phyloP scores from a whole-genome alignment of 805 yeast species.

The Pachysolen tannophilus region DNA sequence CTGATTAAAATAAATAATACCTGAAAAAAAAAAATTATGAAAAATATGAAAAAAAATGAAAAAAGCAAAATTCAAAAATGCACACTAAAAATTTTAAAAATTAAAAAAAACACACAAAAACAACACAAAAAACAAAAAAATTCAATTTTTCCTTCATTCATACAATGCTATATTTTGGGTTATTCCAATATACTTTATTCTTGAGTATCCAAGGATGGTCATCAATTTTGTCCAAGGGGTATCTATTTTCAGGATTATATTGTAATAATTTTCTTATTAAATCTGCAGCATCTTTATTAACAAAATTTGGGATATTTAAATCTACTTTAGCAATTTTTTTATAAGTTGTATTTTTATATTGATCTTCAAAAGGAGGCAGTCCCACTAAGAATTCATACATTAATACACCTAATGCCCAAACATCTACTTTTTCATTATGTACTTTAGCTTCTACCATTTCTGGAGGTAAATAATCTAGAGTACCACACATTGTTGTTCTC shows the following conservation, averaged over 20 bases:
- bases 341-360: conserved; percentile 69
- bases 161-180: too few species aligned
- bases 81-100: too few species aligned
- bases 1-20: too few species aligned
- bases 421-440: conserved; percentile 73
- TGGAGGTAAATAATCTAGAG: conserved; percentile 90
- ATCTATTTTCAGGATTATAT: conserved; percentile 62
- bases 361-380: conserved; percentile 86
- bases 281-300: conserved; percentile 71
- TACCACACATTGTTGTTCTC: conserved; percentile 87
- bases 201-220: conserved; percentile 80
- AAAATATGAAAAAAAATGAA: too few species aligned
- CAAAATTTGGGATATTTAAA: conserved; percentile 59
- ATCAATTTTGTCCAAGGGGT: conserved; percentile 51
- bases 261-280: conserved; percentile 56
- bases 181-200: conserved; percentile 55
- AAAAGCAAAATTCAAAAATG: too few species aligned
- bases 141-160: too few species aligned
- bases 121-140: too few species aligned
- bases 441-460: conserved; percentile 84
- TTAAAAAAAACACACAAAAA: too few species aligned
- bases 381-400: conserved; percentile 85
- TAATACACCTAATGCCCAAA: conserved; percentile 89
- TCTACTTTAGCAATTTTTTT: conserved; percentile 74
- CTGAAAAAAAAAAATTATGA: too few species aligned